Percentiles rank a stretch among this genome's conserved stretches.
phyloP scores from a whole-genome alignment of 805 yeast genomes.

The Metschnikowia santaceciliae region DNA sequence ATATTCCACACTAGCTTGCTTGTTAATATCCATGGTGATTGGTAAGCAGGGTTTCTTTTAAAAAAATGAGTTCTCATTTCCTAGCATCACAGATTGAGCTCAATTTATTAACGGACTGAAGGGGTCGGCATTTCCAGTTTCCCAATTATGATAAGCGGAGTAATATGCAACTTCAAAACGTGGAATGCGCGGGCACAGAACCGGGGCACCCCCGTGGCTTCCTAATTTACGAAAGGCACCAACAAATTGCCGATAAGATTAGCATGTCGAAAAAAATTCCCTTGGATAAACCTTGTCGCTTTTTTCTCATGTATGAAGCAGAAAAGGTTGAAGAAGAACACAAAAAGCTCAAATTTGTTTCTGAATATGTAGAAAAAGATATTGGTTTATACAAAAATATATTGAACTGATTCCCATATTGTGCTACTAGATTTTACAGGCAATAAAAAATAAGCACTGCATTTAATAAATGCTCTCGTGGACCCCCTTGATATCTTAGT shows the following conservation, averaged over 20 bases:
- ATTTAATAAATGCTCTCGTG: no score
- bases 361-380: not conserved
- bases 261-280: no score
- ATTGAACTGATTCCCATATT: no score
- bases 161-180: slow-evolving; percentile 1
- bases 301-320: not conserved
- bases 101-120: not conserved
- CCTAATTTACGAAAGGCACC: not conserved
- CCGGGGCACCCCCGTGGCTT: slow-evolving; percentile 1
- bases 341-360: not conserved
- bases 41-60: not conserved
- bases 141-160: not conserved
- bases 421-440: no score
- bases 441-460: no score
- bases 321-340: not conserved
- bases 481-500: no score
- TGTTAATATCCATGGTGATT: not conserved
- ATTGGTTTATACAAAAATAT: no score
- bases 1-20: slow-evolving; percentile 11
- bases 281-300: no score
- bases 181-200: slow-evolving; percentile 2
- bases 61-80: no score
- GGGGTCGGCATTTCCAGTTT: not conserved
- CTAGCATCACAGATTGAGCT: not conserved
- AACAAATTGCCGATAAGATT: not conserved